phyloP scores from a whole-genome alignment of 129 eudicot genomes.

The Pulicaria dysenterica region DNA sequence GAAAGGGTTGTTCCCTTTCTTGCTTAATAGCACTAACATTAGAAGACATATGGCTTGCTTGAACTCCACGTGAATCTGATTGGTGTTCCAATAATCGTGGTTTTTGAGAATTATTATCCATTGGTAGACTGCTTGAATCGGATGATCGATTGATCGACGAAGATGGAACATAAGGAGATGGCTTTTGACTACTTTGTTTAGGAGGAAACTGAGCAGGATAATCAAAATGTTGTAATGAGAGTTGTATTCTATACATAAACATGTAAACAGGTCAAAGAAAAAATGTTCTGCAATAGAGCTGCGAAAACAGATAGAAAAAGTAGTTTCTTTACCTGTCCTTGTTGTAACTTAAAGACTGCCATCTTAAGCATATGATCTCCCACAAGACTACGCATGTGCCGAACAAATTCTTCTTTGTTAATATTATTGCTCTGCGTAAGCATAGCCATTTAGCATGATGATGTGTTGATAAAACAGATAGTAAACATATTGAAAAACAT shows the following conservation, averaged over 20 bases:
- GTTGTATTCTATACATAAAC: not conserved
- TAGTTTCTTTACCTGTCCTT: slow-evolving; percentile 55
- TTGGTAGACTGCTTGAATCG: slow-evolving; percentile 40
- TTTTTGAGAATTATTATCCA: slow-evolving; percentile 43
- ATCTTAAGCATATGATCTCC: slow-evolving; percentile 94
- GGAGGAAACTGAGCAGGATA: slow-evolving; percentile 41
- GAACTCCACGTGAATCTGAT: slow-evolving; percentile 46
- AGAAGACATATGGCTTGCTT: slow-evolving; percentile 46
- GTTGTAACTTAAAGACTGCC: slow-evolving; percentile 85
- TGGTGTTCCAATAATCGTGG: slow-evolving; percentile 49
- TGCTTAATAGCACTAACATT: slow-evolving; percentile 42
- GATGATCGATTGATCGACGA: slow-evolving; percentile 23
- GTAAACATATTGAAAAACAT: not conserved
- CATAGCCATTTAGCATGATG: slow-evolving; percentile 4
- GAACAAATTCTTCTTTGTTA: slow-evolving; percentile 76
- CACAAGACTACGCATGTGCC: slow-evolving; percentile 76
- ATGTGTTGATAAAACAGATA: not conserved
- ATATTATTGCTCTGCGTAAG: slow-evolving; percentile 75
- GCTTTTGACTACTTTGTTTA: slow-evolving; percentile 35
- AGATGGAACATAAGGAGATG: slow-evolving; percentile 31
- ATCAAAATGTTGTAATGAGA: slow-evolving; percentile 26
- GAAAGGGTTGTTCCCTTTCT: slow-evolving; percentile 52
- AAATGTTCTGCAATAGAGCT: not conserved
- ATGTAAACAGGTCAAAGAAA: not conserved
- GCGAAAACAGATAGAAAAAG: slow-evolving; percentile 4